A percentile compares a stretch with the other conserved stretches of the same genome.
These are phyloP conservation scores for Elsinoe fawcettii DNA, from an alignment of 2,329 filamentous ascomycete species.

Conservation along the genomic window DNA sequence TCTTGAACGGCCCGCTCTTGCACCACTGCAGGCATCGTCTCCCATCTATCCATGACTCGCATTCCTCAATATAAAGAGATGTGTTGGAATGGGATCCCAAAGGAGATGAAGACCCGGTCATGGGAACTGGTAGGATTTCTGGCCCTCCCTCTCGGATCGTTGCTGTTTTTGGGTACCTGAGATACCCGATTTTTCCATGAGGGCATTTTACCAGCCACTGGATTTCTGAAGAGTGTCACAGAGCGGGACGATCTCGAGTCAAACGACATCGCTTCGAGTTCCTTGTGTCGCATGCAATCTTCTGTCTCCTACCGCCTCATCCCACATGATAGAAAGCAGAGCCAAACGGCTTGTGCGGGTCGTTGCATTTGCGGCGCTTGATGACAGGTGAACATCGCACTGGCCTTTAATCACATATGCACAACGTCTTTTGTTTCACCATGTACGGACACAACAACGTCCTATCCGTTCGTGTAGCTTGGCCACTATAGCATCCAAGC, in stretches of 20 bases:
- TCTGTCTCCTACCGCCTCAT: not conserved
- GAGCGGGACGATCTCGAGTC: not conserved
- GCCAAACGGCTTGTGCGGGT: not conserved
- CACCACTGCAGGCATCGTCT: not conserved
- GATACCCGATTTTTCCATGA: not conserved
- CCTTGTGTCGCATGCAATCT: not conserved
- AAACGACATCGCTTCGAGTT: conserved; percentile 6
- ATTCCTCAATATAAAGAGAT: conserved; percentile 8
- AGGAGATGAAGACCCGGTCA: conserved; percentile 8
- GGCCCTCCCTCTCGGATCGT: conserved; percentile 7
- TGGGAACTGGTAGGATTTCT: conserved; percentile 7
- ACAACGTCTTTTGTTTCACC: conserved; percentile 17
- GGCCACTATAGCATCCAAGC: conserved; percentile 11
- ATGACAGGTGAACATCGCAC: not conserved
- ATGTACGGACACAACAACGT: conserved; percentile 1
- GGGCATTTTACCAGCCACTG: conserved; percentile 4
- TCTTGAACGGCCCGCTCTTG: conserved; percentile 4
- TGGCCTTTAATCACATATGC: not conserved
- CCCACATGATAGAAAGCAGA: not conserved
- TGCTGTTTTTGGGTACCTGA: not conserved
- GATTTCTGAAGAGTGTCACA: conserved; percentile 8
- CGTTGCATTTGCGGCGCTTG: conserved; percentile 6
- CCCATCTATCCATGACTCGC: conserved; percentile 9
- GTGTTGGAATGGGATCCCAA: conserved; percentile 9
- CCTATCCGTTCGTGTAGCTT: conserved; percentile 7